phyloP scores from a whole-genome alignment of 2,329 filamentous ascomycete genomes.

The Venturia effusa region DNA sequence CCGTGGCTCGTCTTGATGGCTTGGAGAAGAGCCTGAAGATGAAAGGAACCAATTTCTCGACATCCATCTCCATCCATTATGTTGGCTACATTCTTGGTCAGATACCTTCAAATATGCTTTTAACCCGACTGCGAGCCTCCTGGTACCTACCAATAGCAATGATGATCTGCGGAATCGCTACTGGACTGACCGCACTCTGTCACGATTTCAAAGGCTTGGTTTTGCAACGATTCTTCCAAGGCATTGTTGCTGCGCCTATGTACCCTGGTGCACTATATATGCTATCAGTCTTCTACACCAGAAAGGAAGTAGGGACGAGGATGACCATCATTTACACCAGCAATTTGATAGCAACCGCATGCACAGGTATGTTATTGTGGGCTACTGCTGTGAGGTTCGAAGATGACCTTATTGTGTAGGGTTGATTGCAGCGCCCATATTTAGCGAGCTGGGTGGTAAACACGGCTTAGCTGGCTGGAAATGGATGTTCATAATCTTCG shows the following conservation, averaged over 20 bases:
- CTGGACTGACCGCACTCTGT: conserved; percentile 27
- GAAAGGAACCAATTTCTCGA: conserved; percentile 45
- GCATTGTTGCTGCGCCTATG: conserved; percentile 39
- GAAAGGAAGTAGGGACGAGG: conserved; percentile 40
- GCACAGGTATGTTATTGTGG: conserved; percentile 20
- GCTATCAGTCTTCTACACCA: conserved; percentile 33
- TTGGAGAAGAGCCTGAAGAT: conserved; percentile 48
- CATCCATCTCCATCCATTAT: conserved; percentile 51
- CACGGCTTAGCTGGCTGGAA: conserved; percentile 43
- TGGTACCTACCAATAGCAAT: conserved; percentile 39
- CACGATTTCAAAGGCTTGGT: conserved; percentile 34
- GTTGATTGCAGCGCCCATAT: conserved; percentile 41
- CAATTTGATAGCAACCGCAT: conserved; percentile 33
- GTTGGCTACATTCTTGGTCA: conserved; percentile 48
- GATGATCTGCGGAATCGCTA: conserved; percentile 39
- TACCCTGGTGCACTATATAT: conserved; percentile 41
- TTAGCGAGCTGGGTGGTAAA: conserved; percentile 38
- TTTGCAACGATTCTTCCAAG: conserved; percentile 38
- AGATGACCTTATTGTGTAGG: conserved; percentile 23
- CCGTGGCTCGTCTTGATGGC: conserved; percentile 51
- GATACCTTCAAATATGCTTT: conserved; percentile 39
- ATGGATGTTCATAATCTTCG: conserved; percentile 36
- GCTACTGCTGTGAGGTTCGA: not conserved
- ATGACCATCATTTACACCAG: conserved; percentile 42
- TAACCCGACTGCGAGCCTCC: conserved; percentile 37